Evolutionary conservation across 805 yeast species (phyloP), one percentile per base, ranked within the genome.

Genomic region (Priceomyces haplophilus): DNA sequence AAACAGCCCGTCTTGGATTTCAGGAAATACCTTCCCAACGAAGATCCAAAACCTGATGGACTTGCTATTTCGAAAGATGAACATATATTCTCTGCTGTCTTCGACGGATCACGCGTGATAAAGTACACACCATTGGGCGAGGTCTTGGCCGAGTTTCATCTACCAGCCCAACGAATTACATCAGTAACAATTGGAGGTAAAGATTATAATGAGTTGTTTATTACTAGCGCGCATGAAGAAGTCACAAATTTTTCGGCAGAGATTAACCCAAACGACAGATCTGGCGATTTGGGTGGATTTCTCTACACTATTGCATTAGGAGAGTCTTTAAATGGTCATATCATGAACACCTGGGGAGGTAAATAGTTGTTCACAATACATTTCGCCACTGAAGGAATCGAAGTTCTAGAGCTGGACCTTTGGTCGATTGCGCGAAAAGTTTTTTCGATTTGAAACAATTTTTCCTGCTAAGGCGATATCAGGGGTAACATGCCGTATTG

Each of bases 1-100:
- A 61, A 56, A 36, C 33, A 41, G 20, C 50, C 52, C n/a, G 54
- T 53, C 32, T 42, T 65, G 16, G 52, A 62, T 31, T 43, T 52
- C 33, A 49, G 48, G 20, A 18, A 42, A 7, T 38, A 52, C 38
- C 40, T 55, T 54, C 17, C 56, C 35, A 13, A 13, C n/a, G 23
- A 20, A 12, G 32, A 43, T 31, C 45, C 82, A 7, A 93, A 81
- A 51, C 96, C 96, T 0, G 97, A 89, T 60, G 97, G 97, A 16
- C 72, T 85, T 49, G 69, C 82, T 19, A 63, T 85, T 49, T 79
- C 85, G 33, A 62, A 62, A 2, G 61, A 69, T 25, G 82, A 79
- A 7, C 69, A 76, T 40, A 56, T 89, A 31, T 85, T 76, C 63
- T 68, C 80, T 4, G 85, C 95, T 1, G 77, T 85, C 10, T 88